A percentile compares a stretch with the other conserved stretches of the same genome.
These are phyloP conservation scores for Albizia julibrissin DNA, from an alignment of 306 rosid genomes.

Conservation along the genomic window DNA sequence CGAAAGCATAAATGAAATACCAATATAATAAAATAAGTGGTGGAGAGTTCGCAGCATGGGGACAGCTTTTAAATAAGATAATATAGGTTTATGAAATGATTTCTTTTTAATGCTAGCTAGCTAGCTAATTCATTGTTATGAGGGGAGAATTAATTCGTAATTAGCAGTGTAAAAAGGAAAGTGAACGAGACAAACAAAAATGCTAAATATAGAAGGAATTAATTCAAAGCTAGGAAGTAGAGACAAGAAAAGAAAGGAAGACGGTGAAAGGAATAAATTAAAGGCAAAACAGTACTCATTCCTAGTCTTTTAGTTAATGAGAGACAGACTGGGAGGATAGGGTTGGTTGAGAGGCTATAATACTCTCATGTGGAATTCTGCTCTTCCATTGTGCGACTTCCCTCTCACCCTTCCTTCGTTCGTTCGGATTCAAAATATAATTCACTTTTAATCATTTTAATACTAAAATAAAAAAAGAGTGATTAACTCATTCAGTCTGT, in stretches of 20 bases:
- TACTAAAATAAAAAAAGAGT: too few species aligned
- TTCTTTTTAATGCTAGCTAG: not conserved
- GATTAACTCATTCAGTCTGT: too few species aligned
- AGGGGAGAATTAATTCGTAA: not conserved
- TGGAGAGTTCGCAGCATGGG: not conserved
- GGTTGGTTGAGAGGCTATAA: slow-evolving; percentile 7
- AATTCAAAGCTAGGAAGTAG: not conserved
- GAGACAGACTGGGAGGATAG: slow-evolving; percentile 49
- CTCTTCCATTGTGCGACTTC: not conserved
- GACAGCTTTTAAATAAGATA: not conserved
- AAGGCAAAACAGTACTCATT: not conserved
- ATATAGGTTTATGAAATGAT: not conserved
- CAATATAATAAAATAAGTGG: not conserved
- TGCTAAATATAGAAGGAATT: not conserved
- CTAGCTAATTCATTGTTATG: not conserved
- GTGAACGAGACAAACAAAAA: not conserved
- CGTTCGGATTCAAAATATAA: too few species aligned
- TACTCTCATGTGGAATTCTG: slow-evolving; percentile 20
- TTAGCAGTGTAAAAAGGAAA: not conserved
- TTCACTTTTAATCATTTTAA: too few species aligned
- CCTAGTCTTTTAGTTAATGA: slow-evolving; percentile 17
- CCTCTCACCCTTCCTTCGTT: too few species aligned
- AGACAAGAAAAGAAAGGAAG: not conserved
- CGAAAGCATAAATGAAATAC: not conserved
- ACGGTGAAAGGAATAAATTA: not conserved